Conservation (phyloP, 164 flowering plant genomes). For the Vitis amurensis region DNA sequence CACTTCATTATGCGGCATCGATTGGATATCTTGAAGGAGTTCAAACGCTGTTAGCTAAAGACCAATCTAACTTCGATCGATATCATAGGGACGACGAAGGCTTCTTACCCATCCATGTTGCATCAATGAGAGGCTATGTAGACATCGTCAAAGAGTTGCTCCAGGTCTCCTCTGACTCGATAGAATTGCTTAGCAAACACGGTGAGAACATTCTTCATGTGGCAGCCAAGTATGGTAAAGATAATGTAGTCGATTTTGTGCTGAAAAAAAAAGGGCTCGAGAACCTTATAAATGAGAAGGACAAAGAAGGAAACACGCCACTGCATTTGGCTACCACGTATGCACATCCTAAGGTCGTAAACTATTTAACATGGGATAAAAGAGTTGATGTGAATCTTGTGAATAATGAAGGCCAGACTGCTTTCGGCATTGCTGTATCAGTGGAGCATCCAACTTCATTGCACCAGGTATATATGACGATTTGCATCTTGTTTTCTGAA, state of each 20-base stretch:
- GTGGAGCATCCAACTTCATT: too few species aligned
- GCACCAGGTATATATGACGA: neutral
- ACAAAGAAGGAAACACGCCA: too few species aligned
- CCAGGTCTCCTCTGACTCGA: slow-evolving; percentile 1
- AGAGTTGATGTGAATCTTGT: too few species aligned
- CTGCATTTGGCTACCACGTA: too few species aligned
- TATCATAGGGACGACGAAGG: too few species aligned
- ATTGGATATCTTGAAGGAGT: slow-evolving; percentile 8
- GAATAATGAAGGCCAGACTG: too few species aligned
- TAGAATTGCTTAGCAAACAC: slow-evolving; percentile 4
- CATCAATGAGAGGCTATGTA: slow-evolving; percentile 5
- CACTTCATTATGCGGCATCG: slow-evolving; percentile 11
- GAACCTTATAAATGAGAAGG: slow-evolving; percentile 10
- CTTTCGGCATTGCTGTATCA: too few species aligned
- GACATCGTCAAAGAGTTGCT: slow-evolving; percentile 6
- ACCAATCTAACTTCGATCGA: too few species aligned
- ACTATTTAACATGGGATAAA: too few species aligned
- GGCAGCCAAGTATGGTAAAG: slow-evolving; percentile 16
- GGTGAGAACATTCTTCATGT: slow-evolving; percentile 16
- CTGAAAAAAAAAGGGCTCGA: neutral
- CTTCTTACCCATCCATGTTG: slow-evolving; percentile 4
- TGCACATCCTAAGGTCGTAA: too few species aligned
- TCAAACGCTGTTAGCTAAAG: too few species aligned
- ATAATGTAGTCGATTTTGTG: neutral
- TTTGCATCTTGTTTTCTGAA: too few species aligned